These are phyloP conservation scores for Candida nitratophila DNA, from an alignment of 805 yeast genomes.

Conservation along the genomic window DNA sequence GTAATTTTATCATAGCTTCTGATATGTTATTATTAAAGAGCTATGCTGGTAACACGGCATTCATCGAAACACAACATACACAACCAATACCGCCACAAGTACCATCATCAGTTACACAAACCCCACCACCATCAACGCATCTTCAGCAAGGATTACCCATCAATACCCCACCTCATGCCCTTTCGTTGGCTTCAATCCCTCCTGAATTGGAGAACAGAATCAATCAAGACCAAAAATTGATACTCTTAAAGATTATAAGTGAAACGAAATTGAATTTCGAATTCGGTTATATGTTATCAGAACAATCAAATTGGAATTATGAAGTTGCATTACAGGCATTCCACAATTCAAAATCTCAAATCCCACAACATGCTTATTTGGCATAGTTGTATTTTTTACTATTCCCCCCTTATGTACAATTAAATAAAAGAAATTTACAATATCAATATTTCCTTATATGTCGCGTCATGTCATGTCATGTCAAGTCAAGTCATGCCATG, in stretches of 20 bases:
- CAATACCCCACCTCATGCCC: no score
- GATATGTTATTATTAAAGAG: slow-evolving; percentile 71
- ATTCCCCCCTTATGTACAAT: background rate
- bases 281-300: slow-evolving; percentile 74
- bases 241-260: slow-evolving; percentile 55
- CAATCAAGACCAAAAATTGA: slow-evolving; percentile 49
- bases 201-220: slow-evolving; percentile 47
- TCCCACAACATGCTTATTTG: slow-evolving; percentile 51
- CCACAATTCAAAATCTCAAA: slow-evolving; percentile 46
- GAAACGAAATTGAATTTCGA: slow-evolving; percentile 76
- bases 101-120: slow-evolving; percentile 5
- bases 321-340: slow-evolving; percentile 64
- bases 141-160: no score
- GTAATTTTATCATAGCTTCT: slow-evolving; percentile 76
- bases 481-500: no score
- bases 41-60: slow-evolving; percentile 46
- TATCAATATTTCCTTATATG: no score
- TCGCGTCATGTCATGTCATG: no score
- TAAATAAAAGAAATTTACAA: background rate
- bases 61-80: slow-evolving; percentile 27
- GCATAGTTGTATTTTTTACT: background rate
- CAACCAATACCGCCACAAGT: slow-evolving; percentile 12
- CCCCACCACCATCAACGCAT: background rate
- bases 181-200: slow-evolving; percentile 33
- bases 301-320: slow-evolving; percentile 83